A percentile compares a stretch with the other conserved stretches of the same genome.
These are phyloP conservation scores for Lasiosphaeria miniovina DNA, from an alignment of 495 filamentous ascomycete genomes.

Conservation along the genomic window DNA sequence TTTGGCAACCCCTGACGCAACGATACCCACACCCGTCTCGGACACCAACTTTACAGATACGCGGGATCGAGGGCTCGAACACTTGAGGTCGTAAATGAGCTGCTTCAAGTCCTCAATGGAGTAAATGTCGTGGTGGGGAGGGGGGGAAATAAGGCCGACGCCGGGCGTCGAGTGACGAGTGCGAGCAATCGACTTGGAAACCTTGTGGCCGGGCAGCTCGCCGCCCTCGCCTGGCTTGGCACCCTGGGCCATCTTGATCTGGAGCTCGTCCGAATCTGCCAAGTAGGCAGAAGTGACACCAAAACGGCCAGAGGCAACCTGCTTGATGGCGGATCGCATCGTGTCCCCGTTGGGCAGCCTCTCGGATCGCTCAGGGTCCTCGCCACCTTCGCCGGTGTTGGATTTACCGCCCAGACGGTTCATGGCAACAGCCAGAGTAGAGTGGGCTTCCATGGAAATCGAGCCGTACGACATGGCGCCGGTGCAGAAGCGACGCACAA, in stretches of 20 bases:
- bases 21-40: conserved; percentile 96
- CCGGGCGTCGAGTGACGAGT: conserved; percentile 98
- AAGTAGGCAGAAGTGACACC: conserved; percentile 98
- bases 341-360: conserved; percentile 90
- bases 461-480: conserved; percentile 99
- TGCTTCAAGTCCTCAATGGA: conserved; percentile 99
- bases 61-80: conserved; percentile 89
- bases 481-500: conserved; percentile 96
- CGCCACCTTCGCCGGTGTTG: conserved; percentile 98
- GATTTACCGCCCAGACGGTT: conserved; percentile 97
- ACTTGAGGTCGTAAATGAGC: conserved; percentile 97
- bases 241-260: conserved; percentile 99
- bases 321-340: conserved; percentile 98
- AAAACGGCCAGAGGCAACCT: conserved; percentile 96
- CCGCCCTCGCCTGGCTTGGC: conserved; percentile 98
- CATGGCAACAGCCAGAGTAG: conserved; percentile 95
- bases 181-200: conserved; percentile 91
- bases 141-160: conserved; percentile 97
- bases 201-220: conserved; percentile 97
- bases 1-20: conserved; percentile 97
- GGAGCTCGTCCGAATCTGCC: conserved; percentile 96
- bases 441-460: conserved; percentile 99
- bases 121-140: conserved; percentile 99
- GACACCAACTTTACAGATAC: conserved; percentile 99
- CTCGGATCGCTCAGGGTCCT: conserved; percentile 90